These are phyloP conservation scores for Blastobotrys terrestris DNA, from an alignment of 805 yeast genomes.

Conservation along the genomic window DNA sequence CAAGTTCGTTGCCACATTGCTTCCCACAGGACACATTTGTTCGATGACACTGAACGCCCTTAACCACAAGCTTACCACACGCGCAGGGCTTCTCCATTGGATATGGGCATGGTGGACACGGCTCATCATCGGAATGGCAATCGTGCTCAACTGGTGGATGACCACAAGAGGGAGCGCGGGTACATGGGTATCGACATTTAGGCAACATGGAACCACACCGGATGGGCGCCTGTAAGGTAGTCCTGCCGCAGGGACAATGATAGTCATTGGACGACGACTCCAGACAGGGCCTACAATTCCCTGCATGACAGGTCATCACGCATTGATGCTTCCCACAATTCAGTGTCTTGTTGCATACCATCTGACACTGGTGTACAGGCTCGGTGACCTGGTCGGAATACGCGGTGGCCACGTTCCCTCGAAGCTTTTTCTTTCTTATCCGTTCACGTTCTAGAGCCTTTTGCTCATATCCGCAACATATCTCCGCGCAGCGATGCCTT, in stretches of 20 bases:
- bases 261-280: slow-evolving; percentile 77
- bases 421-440: slow-evolving; percentile 40
- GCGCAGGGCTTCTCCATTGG: slow-evolving; percentile 51
- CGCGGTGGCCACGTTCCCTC: slow-evolving; percentile 39
- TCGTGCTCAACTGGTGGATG: slow-evolving; percentile 60
- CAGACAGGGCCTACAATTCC: slow-evolving; percentile 73
- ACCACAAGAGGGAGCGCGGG: slow-evolving; percentile 54
- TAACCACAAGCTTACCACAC: slow-evolving; percentile 52
- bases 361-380: slow-evolving; percentile 66
- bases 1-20: slow-evolving; percentile 47
- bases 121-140: slow-evolving; percentile 61
- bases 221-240: slow-evolving; percentile 74
- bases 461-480: slow-evolving; percentile 67
- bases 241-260: slow-evolving; percentile 74
- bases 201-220: slow-evolving; percentile 72
- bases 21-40: slow-evolving; percentile 62
- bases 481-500: slow-evolving; percentile 63
- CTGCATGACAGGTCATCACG: slow-evolving; percentile 66
- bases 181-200: slow-evolving; percentile 61
- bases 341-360: slow-evolving; percentile 54
- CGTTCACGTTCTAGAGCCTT: slow-evolving; percentile 52
- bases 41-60: slow-evolving; percentile 66
- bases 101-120: slow-evolving; percentile 74
- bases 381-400: slow-evolving; percentile 54
- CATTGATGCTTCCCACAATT: slow-evolving; percentile 68